Evolutionary conservation across 345 rosid species (phyloP).

Genomic region (Punica granatum): DNA sequence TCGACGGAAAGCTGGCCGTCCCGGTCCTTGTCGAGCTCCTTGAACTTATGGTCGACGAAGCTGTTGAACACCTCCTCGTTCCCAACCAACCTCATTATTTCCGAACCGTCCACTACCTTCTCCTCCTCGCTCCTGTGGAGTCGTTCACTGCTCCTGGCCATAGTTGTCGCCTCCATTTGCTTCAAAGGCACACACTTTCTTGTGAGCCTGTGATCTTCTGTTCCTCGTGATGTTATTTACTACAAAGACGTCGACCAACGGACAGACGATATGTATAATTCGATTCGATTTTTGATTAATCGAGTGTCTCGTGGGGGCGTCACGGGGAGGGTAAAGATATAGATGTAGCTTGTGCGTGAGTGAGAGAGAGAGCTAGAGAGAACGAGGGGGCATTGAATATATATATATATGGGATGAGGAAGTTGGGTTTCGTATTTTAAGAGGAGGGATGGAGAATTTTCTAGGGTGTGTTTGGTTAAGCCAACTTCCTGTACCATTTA

Average conservation of each 20-base stretch:
- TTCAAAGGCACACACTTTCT: not conserved
- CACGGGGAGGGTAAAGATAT: too few species aligned
- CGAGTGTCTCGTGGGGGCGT: slow-evolving; percentile 1
- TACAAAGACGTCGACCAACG: not conserved
- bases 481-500: not conserved
- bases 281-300: not conserved
- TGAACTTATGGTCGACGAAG: slow-evolving; percentile 80
- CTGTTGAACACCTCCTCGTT: slow-evolving; percentile 64
- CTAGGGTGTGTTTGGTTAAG: not conserved
- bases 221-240: not conserved
- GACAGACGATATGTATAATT: too few species aligned
- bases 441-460: not conserved
- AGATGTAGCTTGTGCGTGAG: too few species aligned
- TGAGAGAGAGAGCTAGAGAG: too few species aligned
- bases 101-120: slow-evolving; percentile 69
- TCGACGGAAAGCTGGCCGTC: slow-evolving; percentile 82
- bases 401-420: too few species aligned
- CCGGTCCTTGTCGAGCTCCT: slow-evolving; percentile 60
- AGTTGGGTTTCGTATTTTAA: not conserved
- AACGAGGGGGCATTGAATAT: too few species aligned
- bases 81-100: slow-evolving; percentile 84
- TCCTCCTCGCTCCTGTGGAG: slow-evolving; percentile 10
- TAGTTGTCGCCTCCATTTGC: slow-evolving; percentile 4
- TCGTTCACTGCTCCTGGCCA: slow-evolving; percentile 1
- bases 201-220: slow-evolving; percentile 2